Evolutionary conservation across 2,329 filamentous ascomycete genomes (phyloP), one percentile per base, ranked within the genome.

Genomic region (Diaporthe citrichinensis): DNA sequence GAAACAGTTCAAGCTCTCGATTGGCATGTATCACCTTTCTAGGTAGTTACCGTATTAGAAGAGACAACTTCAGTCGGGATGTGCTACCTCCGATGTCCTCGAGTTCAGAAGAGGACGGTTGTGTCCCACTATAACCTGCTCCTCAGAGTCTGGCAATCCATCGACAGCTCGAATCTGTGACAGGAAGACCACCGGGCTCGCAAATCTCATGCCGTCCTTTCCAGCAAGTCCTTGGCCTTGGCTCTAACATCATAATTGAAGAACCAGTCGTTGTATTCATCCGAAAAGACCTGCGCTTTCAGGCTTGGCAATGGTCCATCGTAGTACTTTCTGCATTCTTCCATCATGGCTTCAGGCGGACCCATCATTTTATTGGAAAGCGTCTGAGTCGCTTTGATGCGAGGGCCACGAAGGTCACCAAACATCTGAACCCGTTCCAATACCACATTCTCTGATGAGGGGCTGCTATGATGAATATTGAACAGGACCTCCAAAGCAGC

Each of bases 361-460:
- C 61, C 61, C 61, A 51, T 36, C 61, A 67, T 67, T 15, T 67
- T 67, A 51, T 67, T 67, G 28, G 61, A 49, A n/a, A 67, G 61
- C 9, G 44, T 67, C 28, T 67, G 61, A 17, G 44, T 67, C n/a
- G 61, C 61, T 17, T 67, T 67, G 61, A 67, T 9, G 28, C 61
- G 61, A 51, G 61, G 61, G 28, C 61, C 61, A n/a, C 61, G 61
- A 15, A 67, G 61, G 25, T 67, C 61, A 34, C 34, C 61, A 67
- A 67, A 67, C 61, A 67, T 67, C 61, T 67, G 61, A 34, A 67
- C 61, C 41, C 61, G 61, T 17, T 67, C 61, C 41, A 67, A 36
- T 5, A 67, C 61, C 28, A n/a, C 28, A 12, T 49, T 49, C 17
- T 67, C 41, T n/a, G 44, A n/a, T 15, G 41, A 49, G 17, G 8